phyloP scores from a whole-genome alignment of 202 grass and related monocot species.

The Zoysia matrella region DNA sequence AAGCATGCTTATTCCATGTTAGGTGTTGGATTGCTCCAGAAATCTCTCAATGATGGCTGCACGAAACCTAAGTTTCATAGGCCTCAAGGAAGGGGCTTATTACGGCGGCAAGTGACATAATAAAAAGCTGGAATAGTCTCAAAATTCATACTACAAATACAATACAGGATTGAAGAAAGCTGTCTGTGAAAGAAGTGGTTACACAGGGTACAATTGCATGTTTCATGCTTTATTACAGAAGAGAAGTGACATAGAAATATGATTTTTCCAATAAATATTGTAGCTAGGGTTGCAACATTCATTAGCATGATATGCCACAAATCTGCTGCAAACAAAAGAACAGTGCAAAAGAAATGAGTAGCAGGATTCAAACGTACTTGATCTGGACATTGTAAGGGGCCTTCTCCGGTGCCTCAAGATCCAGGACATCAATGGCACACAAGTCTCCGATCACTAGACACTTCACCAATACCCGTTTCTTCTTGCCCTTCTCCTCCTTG shows the following conservation, averaged over 20 bases:
- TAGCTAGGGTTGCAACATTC: background rate
- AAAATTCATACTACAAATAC: background rate
- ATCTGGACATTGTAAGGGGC: conserved; percentile 67
- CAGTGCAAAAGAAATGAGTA: background rate
- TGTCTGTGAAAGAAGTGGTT: background rate
- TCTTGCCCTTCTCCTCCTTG: conserved; percentile 71
- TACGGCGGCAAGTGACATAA: background rate
- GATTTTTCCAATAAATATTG: background rate
- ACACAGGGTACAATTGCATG: background rate
- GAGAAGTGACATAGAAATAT: background rate
- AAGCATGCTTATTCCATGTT: background rate
- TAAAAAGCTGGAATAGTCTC: background rate
- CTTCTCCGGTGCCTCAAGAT: conserved; percentile 55
- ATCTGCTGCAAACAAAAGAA: background rate
- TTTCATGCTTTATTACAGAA: background rate
- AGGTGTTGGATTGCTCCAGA: background rate
- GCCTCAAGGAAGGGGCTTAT: background rate
- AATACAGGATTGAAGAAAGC: background rate
- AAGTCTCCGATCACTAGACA: conserved; percentile 69
- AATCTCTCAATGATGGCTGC: background rate
- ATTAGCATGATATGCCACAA: background rate
- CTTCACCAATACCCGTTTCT: conserved; percentile 67
- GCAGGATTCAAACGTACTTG: conserved; percentile 54
- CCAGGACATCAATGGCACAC: conserved; percentile 70
- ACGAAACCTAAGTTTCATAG: background rate